Evolutionary conservation across 2,329 filamentous ascomycete species (phyloP).

Genomic region (Alternaria sp.): DNA sequence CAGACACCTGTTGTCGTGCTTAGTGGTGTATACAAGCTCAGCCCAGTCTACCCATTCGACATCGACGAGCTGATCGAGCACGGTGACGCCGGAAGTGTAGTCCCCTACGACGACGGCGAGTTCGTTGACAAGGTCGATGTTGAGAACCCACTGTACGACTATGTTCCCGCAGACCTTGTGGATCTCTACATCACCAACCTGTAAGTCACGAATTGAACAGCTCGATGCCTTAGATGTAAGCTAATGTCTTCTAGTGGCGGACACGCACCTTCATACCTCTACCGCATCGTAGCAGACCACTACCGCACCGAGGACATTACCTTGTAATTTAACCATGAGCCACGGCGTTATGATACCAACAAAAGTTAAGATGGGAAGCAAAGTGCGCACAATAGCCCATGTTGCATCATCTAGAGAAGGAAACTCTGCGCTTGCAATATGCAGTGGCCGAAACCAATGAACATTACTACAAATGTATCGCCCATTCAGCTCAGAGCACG

Average conservation of each 20-base stretch:
- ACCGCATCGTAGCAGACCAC: slow-evolving; percentile 75
- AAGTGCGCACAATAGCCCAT: neutral
- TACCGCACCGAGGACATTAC: slow-evolving; percentile 76
- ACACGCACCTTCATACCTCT: slow-evolving; percentile 74
- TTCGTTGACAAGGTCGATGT: slow-evolving; percentile 80
- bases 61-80: slow-evolving; percentile 84
- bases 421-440: neutral
- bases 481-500: neutral
- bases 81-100: slow-evolving; percentile 78
- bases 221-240: slow-evolving; percentile 1
- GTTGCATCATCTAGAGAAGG: neutral
- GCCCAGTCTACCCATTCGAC: slow-evolving; percentile 85
- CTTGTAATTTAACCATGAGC: slow-evolving; percentile 33
- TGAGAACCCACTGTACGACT: slow-evolving; percentile 80
- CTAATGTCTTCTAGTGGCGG: slow-evolving; percentile 59
- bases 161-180: slow-evolving; percentile 76
- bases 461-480: neutral
- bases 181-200: slow-evolving; percentile 87
- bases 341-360: slow-evolving; percentile 8
- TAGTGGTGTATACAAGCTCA: slow-evolving; percentile 91
- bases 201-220: slow-evolving; percentile 56
- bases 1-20: slow-evolving; percentile 87
- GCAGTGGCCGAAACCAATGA: neutral
- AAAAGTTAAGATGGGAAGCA: neutral
- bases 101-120: slow-evolving; percentile 78